Evolutionary conservation across 1,139 yeast species (phyloP).

Genomic region (Nadsonia commutata): DNA sequence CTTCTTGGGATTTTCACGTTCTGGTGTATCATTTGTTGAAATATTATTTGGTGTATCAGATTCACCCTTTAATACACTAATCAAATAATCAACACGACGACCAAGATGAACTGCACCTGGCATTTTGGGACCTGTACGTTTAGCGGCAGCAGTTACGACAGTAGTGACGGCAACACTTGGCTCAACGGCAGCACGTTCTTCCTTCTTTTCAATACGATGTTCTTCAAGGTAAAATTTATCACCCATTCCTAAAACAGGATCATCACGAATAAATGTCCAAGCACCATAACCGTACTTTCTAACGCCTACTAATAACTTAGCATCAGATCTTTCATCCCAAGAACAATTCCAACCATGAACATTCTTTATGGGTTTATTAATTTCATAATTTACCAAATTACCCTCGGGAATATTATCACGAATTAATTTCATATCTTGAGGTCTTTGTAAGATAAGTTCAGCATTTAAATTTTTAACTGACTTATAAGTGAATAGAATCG

Average conservation of each 20-base stretch:
- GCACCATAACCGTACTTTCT: conserved; percentile 91
- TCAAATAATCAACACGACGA: conserved; percentile 82
- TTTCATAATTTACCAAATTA: conserved; percentile 31
- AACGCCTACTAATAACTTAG: conserved; percentile 75
- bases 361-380: conserved; percentile 44
- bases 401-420: conserved; percentile 43
- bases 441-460: conserved; percentile 69
- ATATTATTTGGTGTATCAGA: conserved; percentile 22
- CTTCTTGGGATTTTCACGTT: conserved; percentile 4
- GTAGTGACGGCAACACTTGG: conserved; percentile 4
- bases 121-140: conserved; percentile 37
- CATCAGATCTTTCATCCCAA: conserved; percentile 77
- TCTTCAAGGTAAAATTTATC: conserved; percentile 59
- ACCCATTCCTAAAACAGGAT: conserved; percentile 77
- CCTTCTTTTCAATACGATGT: conserved; percentile 26
- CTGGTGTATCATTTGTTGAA: conserved; percentile 3
- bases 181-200: conserved; percentile 23
- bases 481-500: conserved; percentile 75
- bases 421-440: conserved; percentile 61
- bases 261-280: conserved; percentile 89
- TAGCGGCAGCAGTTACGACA: conserved; percentile 6
- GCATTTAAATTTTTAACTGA: conserved; percentile 88
- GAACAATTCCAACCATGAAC: conserved; percentile 86
- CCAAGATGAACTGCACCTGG: conserved; percentile 92
- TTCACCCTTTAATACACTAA: conserved; percentile 46